Evolutionary conservation across 2,329 filamentous ascomycete genomes (phyloP).

Genomic region (Xylariaceae sp.): DNA sequence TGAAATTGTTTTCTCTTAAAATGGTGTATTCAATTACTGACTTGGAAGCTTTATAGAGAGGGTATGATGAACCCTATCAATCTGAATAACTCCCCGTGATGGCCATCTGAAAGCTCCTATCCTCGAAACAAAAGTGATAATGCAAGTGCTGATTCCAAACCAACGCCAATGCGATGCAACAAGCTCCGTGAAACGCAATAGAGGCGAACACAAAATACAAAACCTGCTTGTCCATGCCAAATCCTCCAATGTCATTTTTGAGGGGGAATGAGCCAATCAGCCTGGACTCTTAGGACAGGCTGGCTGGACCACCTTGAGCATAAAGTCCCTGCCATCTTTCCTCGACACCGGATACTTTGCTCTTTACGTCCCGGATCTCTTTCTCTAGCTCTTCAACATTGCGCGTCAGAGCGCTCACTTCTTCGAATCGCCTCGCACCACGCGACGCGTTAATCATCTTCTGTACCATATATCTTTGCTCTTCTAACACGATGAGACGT

Average conservation of each 20-base stretch:
- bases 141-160: no score
- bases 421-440: constrained; percentile 75
- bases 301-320: constrained; percentile 17
- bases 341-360: constrained; percentile 64
- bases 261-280: no score
- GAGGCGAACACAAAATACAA: no score
- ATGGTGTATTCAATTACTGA: no score
- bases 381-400: constrained; percentile 78
- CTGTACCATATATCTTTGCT: constrained; percentile 84
- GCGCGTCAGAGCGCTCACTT: constrained; percentile 72
- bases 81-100: background rate
- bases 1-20: no score
- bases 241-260: no score
- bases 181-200: no score
- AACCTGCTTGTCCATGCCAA: no score
- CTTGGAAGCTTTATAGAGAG: background rate
- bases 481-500: constrained; percentile 77
- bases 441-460: constrained; percentile 79
- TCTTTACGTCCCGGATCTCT: constrained; percentile 67
- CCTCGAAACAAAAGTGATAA: background rate
- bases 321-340: constrained; percentile 52
- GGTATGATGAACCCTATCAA: background rate
- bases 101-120: constrained; percentile 1
- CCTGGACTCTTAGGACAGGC: no score
- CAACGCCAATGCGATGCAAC: background rate